Evolutionary conservation across 2,329 filamentous ascomycete species (phyloP).

Genomic region (Pyrenochaeta sp.): DNA sequence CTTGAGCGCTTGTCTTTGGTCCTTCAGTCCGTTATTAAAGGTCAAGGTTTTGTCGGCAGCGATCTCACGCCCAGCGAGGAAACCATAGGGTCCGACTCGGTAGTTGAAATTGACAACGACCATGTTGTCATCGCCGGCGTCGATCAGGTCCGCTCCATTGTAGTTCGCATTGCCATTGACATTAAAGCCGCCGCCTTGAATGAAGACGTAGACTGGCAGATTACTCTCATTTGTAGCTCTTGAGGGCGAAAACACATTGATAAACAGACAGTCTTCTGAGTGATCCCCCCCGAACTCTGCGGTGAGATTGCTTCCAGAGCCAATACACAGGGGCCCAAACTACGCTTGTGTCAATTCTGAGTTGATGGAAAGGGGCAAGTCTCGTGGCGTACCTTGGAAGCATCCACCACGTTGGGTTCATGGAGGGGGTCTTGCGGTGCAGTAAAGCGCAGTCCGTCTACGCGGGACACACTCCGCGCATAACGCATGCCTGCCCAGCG

Average conservation of each 20-base stretch:
- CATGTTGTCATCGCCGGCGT: constrained; percentile 41
- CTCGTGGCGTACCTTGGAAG: constrained; percentile 44
- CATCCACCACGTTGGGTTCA: constrained; percentile 59
- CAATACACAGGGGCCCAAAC: constrained; percentile 47
- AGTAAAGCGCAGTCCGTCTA: constrained; percentile 63
- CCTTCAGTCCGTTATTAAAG: constrained; percentile 50
- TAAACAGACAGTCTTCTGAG: constrained; percentile 53
- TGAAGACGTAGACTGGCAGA: constrained; percentile 52
- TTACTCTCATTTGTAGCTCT: constrained; percentile 42
- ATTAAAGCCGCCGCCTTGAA: constrained; percentile 52
- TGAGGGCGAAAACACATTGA: constrained; percentile 49
- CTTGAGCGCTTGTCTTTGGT: constrained; percentile 46
- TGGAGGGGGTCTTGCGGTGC: constrained; percentile 69
- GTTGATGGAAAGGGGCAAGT: not conserved
- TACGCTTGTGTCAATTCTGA: constrained; percentile 18
- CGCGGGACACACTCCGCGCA: constrained; percentile 55
- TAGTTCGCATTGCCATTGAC: constrained; percentile 47
- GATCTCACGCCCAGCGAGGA: constrained; percentile 45
- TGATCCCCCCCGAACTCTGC: constrained; percentile 36
- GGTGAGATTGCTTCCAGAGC: constrained; percentile 30
- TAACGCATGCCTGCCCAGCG: constrained; percentile 80
- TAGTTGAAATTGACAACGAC: constrained; percentile 53
- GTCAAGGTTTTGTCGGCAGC: constrained; percentile 36
- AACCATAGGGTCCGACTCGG: constrained; percentile 51
- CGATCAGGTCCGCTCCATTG: constrained; percentile 44